Evolutionary conservation across 2,329 filamentous ascomycete species (phyloP).

Genomic region (Colletotrichum graminicola): DNA sequence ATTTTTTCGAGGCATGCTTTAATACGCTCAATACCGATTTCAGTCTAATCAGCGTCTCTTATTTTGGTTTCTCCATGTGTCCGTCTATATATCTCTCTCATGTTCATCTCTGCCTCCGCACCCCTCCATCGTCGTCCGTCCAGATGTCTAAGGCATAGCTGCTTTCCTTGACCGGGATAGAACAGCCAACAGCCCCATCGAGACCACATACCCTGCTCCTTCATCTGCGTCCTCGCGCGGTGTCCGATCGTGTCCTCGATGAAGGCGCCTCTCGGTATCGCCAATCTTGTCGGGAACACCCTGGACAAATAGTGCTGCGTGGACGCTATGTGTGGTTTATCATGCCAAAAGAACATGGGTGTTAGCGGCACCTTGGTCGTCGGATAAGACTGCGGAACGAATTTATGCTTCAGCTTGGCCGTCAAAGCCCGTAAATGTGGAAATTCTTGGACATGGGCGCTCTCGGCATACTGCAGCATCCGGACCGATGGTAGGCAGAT

Average conservation of each 20-base stretch:
- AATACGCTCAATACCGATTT: neutral
- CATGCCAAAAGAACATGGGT: constrained; percentile 70
- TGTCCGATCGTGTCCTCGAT: constrained; percentile 70
- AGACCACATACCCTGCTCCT: constrained; percentile 59
- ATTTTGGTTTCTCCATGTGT: neutral
- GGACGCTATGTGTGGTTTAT: constrained; percentile 67
- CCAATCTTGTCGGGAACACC: constrained; percentile 63
- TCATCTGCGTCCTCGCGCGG: constrained; percentile 67
- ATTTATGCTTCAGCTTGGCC: constrained; percentile 56
- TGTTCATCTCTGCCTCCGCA: constrained; percentile 48
- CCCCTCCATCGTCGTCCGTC: constrained; percentile 65
- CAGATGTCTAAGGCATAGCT: constrained; percentile 62
- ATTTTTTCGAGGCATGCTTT: neutral
- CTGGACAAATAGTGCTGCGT: constrained; percentile 62
- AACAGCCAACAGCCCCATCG: constrained; percentile 70
- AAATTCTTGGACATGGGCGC: constrained; percentile 59
- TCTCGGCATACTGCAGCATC: constrained; percentile 64
- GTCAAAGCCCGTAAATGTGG: constrained; percentile 58
- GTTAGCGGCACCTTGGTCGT: constrained; percentile 58
- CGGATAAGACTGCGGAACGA: constrained; percentile 43
- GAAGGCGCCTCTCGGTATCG: constrained; percentile 65
- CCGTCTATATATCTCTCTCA: constrained; percentile 31
- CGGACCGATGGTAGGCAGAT: constrained; percentile 65
- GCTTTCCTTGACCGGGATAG: constrained; percentile 60
- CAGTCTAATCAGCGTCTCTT: neutral